These are phyloP conservation scores for Adenanthera pavonina DNA, from an alignment of 306 rosid species.

Conservation along the genomic window DNA sequence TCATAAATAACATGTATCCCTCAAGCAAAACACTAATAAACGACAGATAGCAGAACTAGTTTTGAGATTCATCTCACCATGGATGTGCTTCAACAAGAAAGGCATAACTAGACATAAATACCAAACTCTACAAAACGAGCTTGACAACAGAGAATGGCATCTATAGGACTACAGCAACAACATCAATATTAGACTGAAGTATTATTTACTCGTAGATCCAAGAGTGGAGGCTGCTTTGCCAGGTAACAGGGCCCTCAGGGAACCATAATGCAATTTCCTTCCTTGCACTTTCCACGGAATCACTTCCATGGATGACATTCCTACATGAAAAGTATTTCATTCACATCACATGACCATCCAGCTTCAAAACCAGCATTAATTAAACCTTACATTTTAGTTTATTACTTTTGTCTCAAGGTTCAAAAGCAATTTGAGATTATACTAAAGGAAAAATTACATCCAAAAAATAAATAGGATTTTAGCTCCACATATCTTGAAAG, in stretches of 20 bases:
- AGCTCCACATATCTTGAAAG: neutral
- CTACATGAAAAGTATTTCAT: constrained; percentile 38
- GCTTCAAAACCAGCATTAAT: neutral
- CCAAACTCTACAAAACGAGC: neutral
- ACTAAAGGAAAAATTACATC: neutral
- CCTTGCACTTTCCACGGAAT: constrained; percentile 64
- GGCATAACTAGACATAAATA: neutral
- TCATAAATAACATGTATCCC: neutral
- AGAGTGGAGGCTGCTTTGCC: constrained; percentile 60
- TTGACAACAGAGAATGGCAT: no score
- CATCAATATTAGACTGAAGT: neutral
- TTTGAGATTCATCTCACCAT: neutral
- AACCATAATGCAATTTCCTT: constrained; percentile 76
- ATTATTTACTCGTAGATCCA: constrained; percentile 63
- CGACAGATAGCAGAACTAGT: neutral
- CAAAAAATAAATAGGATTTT: neutral
- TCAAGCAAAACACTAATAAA: neutral
- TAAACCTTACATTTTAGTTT: neutral
- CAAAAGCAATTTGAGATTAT: neutral
- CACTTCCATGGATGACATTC: constrained; percentile 78
- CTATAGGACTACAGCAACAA: neutral
- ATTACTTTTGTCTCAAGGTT: neutral
- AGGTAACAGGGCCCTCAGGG: constrained; percentile 58
- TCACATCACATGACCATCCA: neutral
- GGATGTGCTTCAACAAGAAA: neutral